phyloP scores from a whole-genome alignment of 306 rosid species.

The Astragalus membranaceus region DNA sequence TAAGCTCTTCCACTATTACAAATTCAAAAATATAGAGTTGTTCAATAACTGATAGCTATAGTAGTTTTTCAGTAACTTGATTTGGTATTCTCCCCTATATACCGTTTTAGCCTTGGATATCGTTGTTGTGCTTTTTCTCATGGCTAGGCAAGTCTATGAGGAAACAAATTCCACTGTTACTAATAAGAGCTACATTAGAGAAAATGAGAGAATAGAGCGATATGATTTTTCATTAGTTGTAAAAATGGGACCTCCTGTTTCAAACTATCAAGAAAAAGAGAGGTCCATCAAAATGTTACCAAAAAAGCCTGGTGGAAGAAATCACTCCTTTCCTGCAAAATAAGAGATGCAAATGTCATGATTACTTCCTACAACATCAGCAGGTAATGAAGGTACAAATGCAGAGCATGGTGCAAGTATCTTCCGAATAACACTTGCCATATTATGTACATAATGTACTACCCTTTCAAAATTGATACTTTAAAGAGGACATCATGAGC shows the following conservation, averaged over 20 bases:
- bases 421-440: not conserved
- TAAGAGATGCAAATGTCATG: constrained; percentile 11
- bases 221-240: not conserved
- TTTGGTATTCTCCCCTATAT: not conserved
- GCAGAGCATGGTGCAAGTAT: not conserved
- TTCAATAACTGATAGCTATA: too few species aligned
- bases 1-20: too few species aligned
- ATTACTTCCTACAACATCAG: constrained; percentile 2
- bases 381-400: not conserved
- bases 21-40: too few species aligned
- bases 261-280: not conserved
- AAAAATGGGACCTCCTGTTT: constrained; percentile 2
- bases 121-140: not conserved
- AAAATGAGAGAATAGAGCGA: not conserved
- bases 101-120: not conserved
- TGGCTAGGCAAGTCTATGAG: not conserved
- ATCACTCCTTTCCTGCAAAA: constrained; percentile 35
- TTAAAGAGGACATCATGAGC: not conserved
- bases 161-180: not conserved
- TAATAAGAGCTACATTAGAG: not conserved
- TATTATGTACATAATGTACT: not conserved
- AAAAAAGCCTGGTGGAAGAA: constrained; percentile 17
- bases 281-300: constrained; percentile 5
- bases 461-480: not conserved
- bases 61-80: too few species aligned